Base-by-base conservation (phyloP, 805 yeast species). In the Monosporozyma yasuniensis region DNA sequence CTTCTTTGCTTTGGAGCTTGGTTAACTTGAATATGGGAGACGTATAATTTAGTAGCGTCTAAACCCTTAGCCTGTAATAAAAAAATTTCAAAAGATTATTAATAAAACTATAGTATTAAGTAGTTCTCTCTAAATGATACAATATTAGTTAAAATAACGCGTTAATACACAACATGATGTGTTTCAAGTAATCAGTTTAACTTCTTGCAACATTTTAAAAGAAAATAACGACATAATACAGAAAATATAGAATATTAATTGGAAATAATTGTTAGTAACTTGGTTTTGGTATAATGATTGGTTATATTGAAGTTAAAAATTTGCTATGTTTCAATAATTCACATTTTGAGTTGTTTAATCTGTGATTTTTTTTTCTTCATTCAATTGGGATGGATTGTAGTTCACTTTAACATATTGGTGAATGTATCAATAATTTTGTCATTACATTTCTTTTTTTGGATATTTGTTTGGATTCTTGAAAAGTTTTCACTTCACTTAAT, bases 1-100 rank as follows among this genome's bases (percentile, higher is more conserved):
- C 99, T 91, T 84, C 98, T 93, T 81, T 88, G 95, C 80, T 89
- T 89, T 79, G 99, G 99, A 70, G 99, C 99, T 76, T 89, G 96
- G 95, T 93, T 93, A 72, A 91, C 99, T 83, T 93, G 99, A 74
- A 93, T 91, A 87, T 93, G 98, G 66, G 95, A 84, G 71, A 93
- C 82, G 78, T 84, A 85, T 73, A 93, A 86, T 75, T 86, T 87
- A 67, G 95, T 80, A 68, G 86, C 81, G 75, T 93, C 97, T 77
- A 93, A 88, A 71, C 99, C 99, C 83, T 93, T 93, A 67, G 96
- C 82, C 76, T 71, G 42, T 39, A 21, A 39, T 10, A 42, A 25
- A 42, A 28, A 43, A 25, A 27, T 42, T 8, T 27, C 12, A n/a
- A 30, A 42, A 12, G 22, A 18, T 27, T 8, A 22, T 9, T 37